A percentile compares a stretch with the other conserved stretches of the same genome.
These are phyloP conservation scores for Lecanicillium sp. DNA, from an alignment of 2,329 filamentous ascomycete species.

Conservation along the genomic window DNA sequence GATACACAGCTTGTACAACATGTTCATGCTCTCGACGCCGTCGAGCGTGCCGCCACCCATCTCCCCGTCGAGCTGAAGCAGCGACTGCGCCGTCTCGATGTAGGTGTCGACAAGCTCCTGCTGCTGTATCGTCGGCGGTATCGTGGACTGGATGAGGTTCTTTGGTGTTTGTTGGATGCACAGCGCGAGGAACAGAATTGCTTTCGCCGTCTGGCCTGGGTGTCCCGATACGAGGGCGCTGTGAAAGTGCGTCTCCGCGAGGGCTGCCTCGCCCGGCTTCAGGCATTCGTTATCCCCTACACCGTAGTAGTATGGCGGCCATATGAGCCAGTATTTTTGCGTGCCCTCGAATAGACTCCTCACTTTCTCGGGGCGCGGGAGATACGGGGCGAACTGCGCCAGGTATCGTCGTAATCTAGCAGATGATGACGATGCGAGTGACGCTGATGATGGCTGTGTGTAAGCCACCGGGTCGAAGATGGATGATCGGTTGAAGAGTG, in stretches of 20 bases:
- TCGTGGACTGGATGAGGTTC: constrained; percentile 22
- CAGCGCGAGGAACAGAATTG: constrained; percentile 37
- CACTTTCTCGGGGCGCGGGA: constrained; percentile 13
- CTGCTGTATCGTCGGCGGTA: constrained; percentile 31
- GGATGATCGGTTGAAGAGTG: constrained; percentile 6
- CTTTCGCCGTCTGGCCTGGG: constrained; percentile 30
- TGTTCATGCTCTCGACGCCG: constrained; percentile 45
- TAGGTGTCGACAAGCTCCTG: constrained; percentile 39
- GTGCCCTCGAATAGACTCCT: constrained; percentile 19
- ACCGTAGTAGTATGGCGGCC: constrained; percentile 17
- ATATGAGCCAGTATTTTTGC: constrained; percentile 21
- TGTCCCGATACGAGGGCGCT: constrained; percentile 28
- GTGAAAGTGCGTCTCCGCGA: constrained; percentile 29
- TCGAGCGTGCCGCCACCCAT: constrained; percentile 44
- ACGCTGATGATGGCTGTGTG: not conserved
- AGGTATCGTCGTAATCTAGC: constrained; percentile 10
- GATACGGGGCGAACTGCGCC: constrained; percentile 14
- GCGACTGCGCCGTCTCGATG: constrained; percentile 35
- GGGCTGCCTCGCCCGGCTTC: constrained; percentile 10
- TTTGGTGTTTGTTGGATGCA: constrained; percentile 35
- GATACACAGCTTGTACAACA: constrained; percentile 46
- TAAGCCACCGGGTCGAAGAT: too few species aligned
- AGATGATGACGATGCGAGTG: not conserved
- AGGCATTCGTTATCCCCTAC: constrained; percentile 9
- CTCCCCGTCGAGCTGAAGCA: constrained; percentile 41